Conservation (phyloP, 2,329 filamentous ascomycete genomes). For the Byssoonygena ceratinophila region DNA sequence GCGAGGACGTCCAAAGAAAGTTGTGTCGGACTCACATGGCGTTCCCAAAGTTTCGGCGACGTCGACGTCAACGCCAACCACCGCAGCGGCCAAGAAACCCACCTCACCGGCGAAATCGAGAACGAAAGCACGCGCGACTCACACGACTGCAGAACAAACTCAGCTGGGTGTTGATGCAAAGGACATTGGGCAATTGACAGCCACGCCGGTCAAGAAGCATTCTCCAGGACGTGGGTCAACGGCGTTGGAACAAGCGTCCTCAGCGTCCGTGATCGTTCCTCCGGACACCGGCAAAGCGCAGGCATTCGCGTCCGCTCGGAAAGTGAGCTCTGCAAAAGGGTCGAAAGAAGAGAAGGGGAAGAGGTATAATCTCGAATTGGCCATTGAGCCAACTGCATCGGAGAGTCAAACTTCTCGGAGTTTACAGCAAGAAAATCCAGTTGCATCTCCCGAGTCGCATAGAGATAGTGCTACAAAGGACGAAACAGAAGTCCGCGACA, state of each 20-base stretch:
- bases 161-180: not conserved
- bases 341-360: not conserved
- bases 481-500: not conserved
- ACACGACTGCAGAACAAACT: not conserved
- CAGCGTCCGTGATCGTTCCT: not conserved
- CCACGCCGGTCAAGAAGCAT: not conserved
- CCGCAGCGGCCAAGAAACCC: slow-evolving; percentile 1
- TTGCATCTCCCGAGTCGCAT: not conserved
- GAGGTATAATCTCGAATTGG: not conserved
- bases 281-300: not conserved
- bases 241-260: not conserved
- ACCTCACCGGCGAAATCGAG: not conserved
- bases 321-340: not conserved
- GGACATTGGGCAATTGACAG: not conserved
- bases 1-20: slow-evolving; percentile 7
- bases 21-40: not conserved
- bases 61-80: not conserved
- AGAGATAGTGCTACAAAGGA: not conserved
- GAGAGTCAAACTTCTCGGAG: not conserved
- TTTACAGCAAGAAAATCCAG: not conserved
- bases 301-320: not conserved
- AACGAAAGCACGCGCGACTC: not conserved
- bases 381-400: not conserved
- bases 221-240: not conserved
- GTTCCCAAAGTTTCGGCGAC: not conserved